phyloP scores from a whole-genome alignment of 208 protist species.

The Acanthamoeba culbertsoni region DNA sequence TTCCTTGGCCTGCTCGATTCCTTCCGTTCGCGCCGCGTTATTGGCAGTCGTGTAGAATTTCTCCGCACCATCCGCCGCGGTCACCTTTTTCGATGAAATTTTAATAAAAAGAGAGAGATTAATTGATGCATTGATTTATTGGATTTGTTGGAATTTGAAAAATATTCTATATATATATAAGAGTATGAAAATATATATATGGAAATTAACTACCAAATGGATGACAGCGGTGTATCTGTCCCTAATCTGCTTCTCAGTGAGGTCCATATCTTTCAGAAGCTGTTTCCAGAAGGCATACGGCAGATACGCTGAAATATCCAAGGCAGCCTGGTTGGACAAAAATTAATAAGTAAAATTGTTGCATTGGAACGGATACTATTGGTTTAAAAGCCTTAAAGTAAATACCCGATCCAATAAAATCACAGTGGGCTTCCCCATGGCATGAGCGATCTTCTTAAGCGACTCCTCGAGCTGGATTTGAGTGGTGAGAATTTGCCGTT shows the following conservation, averaged over 20 bases:
- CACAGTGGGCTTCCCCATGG: conserved; percentile 1
- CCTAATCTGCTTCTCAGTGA: conserved; percentile 16
- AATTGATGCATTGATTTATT: background rate
- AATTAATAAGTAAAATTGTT: background rate
- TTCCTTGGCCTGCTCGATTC: conserved; percentile 82
- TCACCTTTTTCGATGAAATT: conserved; percentile 80
- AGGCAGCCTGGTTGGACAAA: background rate
- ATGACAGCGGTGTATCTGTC: conserved; percentile 37
- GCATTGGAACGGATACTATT: background rate
- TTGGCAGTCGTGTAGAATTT: conserved; percentile 82
- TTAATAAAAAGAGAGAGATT: too few relatives aligned
- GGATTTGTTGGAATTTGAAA: background rate
- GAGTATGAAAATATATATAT: too few relatives aligned
- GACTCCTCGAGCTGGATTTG: conserved; percentile 49
- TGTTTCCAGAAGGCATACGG: conserved; percentile 30
- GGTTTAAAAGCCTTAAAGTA: background rate
- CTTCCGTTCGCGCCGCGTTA: conserved; percentile 81
- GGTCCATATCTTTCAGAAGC: background rate
- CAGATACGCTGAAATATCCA: conserved; percentile 56
- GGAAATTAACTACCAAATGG: conserved; percentile 36
- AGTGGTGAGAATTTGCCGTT: conserved; percentile 4
- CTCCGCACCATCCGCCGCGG: conserved; percentile 84
- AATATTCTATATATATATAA: background rate
- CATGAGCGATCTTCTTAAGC: background rate
- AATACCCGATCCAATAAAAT: conserved; percentile 40